A percentile compares a stretch with the other conserved stretches of the same genome.
Conservation (phyloP, 2,329 filamentous ascomycete species). For the Apiospora arundinis region DNA sequence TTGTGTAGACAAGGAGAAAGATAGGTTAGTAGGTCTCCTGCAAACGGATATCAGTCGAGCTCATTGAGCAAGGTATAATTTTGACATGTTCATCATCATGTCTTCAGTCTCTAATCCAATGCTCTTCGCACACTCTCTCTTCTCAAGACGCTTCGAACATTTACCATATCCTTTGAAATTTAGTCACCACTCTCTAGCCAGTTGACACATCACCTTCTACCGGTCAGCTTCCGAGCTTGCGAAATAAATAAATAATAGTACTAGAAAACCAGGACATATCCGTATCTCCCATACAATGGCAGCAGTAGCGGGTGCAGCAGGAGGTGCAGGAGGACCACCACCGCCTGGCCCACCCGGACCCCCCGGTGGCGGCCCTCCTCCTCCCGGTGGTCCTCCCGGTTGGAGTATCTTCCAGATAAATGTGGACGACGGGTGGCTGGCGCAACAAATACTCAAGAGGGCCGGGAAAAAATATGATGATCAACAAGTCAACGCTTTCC, state of each 20-base stretch:
- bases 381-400: neutral
- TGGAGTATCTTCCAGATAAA: too few relatives aligned
- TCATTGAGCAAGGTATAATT: neutral
- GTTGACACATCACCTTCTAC: neutral
- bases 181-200: neutral
- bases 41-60: neutral
- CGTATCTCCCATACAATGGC: neutral
- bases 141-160: neutral
- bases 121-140: neutral
- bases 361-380: too few relatives aligned
- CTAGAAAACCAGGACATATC: too few relatives aligned
- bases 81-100: neutral
- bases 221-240: neutral
- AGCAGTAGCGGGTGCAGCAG: neutral
- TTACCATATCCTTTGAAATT: neutral
- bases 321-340: neutral
- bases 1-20: neutral
- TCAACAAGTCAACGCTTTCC: neutral
- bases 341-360: too few relatives aligned
- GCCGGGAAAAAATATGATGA: neutral
- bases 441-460: neutral
- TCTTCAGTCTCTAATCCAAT: neutral
- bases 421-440: neutral
- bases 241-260: too few relatives aligned
- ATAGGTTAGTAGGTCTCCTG: neutral